These are phyloP conservation scores for Penicillium cataractarum DNA, from an alignment of 495 filamentous ascomycete genomes.

Conservation along the genomic window DNA sequence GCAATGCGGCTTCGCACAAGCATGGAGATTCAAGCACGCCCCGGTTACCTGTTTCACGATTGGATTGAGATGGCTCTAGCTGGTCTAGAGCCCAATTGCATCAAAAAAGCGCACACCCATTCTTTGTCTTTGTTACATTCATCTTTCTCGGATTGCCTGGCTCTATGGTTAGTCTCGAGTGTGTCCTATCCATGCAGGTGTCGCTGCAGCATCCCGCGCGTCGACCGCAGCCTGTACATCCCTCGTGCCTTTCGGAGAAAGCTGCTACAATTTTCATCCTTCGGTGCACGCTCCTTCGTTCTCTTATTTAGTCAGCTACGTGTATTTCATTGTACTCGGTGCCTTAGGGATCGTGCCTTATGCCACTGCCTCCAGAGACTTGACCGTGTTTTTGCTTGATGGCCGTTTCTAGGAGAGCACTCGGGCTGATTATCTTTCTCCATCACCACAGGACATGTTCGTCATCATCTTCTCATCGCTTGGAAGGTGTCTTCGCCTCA, in stretches of 20 bases:
- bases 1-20: slow-evolving; percentile 26
- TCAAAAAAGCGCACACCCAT: slow-evolving; percentile 3
- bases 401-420: background rate
- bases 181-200: too few relatives aligned
- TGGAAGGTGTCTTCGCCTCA: slow-evolving; percentile 62
- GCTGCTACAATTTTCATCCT: slow-evolving; percentile 14
- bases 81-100: slow-evolving; percentile 28
- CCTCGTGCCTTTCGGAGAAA: slow-evolving; percentile 11
- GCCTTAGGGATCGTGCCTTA: slow-evolving; percentile 6
- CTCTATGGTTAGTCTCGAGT: background rate
- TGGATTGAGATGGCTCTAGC: slow-evolving; percentile 43
- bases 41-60: slow-evolving; percentile 38
- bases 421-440: slow-evolving; percentile 20
- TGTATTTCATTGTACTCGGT: slow-evolving; percentile 8
- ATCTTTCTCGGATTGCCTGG: slow-evolving; percentile 5
- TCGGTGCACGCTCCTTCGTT: slow-evolving; percentile 8
- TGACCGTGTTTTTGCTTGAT: slow-evolving; percentile 1
- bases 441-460: slow-evolving; percentile 68
- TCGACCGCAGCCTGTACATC: slow-evolving; percentile 26
- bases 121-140: slow-evolving; percentile 8
- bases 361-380: background rate
- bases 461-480: slow-evolving; percentile 80
- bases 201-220: slow-evolving; percentile 4
- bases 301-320: slow-evolving; percentile 15
- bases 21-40: slow-evolving; percentile 27